Evolutionary conservation across 805 yeast species (phyloP).

Genomic region (Candida hungchunana): DNA sequence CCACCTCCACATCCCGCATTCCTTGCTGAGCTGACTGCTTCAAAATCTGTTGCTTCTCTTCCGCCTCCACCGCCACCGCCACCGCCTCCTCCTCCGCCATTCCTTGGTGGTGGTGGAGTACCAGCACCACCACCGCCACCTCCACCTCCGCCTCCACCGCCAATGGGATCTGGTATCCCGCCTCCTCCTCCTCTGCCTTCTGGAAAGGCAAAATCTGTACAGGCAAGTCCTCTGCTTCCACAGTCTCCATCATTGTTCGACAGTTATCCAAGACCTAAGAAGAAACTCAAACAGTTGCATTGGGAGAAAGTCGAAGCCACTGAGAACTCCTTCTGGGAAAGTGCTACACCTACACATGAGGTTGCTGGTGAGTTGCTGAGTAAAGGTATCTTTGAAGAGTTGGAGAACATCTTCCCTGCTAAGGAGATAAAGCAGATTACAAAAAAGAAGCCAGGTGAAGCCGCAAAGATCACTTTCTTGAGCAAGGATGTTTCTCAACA

Average conservation of each 20-base stretch:
- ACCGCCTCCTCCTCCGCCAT: conserved; percentile 9
- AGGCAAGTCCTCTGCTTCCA: conserved; percentile 23
- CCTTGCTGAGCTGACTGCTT: conserved; percentile 18
- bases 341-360: conserved; percentile 35
- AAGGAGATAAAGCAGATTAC: conserved; percentile 35
- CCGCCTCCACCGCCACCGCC: conserved; percentile 14
- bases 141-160: conserved; percentile 20
- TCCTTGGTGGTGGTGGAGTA: conserved; percentile 6
- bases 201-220: conserved; percentile 15
- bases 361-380: conserved; percentile 47
- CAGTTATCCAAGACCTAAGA: conserved; percentile 44
- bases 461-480: conserved; percentile 49
- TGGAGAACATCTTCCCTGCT: conserved; percentile 52
- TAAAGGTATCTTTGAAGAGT: conserved; percentile 61
- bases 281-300: conserved; percentile 70
- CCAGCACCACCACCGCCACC: no score
- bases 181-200: conserved; percentile 17
- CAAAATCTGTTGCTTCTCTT: conserved; percentile 31
- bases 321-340: conserved; percentile 61
- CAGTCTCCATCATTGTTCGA: conserved; percentile 28
- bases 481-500: conserved; percentile 74
- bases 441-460: conserved; percentile 38
- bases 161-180: conserved; percentile 7
- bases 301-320: conserved; percentile 72
- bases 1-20: conserved; percentile 31